Evolutionary conservation across 2,329 filamentous ascomycete genomes (phyloP).

Genomic region (Epichloe bromicola): DNA sequence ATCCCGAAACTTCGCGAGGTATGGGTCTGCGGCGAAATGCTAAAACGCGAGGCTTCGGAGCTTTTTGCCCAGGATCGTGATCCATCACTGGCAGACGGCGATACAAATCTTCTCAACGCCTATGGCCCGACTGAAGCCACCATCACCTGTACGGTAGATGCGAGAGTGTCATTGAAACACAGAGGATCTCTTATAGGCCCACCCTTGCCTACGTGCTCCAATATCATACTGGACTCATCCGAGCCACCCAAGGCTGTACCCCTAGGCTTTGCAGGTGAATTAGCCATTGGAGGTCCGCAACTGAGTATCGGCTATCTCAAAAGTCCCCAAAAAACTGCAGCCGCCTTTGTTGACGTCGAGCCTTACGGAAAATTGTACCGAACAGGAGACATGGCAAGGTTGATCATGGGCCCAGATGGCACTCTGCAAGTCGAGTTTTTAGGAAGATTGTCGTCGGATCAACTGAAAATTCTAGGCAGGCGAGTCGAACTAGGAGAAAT

Average conservation of each 20-base stretch:
- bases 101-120: conserved; percentile 11
- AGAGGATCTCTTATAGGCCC: conserved; percentile 24
- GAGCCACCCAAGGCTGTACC: conserved; percentile 39
- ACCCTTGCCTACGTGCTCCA: conserved; percentile 21
- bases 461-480: conserved; percentile 64
- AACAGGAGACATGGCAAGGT: conserved; percentile 33
- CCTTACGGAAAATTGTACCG: conserved; percentile 56
- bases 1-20: conserved; percentile 12
- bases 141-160: conserved; percentile 13
- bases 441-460: conserved; percentile 52
- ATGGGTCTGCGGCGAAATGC: conserved; percentile 20
- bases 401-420: conserved; percentile 44
- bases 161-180: conserved; percentile 9
- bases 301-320: conserved; percentile 56
- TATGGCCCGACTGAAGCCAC: conserved; percentile 17
- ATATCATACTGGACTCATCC: conserved; percentile 13
- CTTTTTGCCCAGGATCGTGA: conserved; percentile 14
- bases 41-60: conserved; percentile 19
- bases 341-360: conserved; percentile 53
- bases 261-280: conserved; percentile 57
- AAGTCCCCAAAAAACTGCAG: conserved; percentile 40
- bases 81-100: background rate
- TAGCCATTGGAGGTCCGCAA: conserved; percentile 71
- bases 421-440: conserved; percentile 46
- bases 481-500: conserved; percentile 65